Evolutionary conservation across 2,329 filamentous ascomycete genomes (phyloP).

Genomic region (Penicillium psychrosexuale): DNA sequence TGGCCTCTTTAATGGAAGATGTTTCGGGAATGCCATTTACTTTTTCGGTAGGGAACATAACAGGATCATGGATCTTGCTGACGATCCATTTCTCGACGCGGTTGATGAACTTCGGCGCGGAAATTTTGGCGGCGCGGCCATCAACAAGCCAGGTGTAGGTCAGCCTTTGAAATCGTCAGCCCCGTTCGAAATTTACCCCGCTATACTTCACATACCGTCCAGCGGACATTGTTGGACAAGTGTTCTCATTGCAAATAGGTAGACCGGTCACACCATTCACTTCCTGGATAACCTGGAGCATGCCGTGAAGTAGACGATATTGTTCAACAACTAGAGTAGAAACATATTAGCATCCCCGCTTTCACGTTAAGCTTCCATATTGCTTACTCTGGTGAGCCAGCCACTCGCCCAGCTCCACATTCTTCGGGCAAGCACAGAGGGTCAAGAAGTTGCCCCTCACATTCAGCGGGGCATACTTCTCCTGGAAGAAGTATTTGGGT

Average conservation of each 20-base stretch:
- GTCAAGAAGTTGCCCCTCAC: constrained; percentile 99
- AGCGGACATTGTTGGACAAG: constrained; percentile 90
- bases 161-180: constrained; percentile 56
- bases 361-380: background rate
- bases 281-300: constrained; percentile 84
- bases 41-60: constrained; percentile 85
- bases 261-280: constrained; percentile 71
- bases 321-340: constrained; percentile 74
- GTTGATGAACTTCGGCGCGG: constrained; percentile 89
- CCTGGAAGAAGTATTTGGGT: constrained; percentile 52
- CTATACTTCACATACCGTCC: constrained; percentile 66
- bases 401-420: constrained; percentile 93
- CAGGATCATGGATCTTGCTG: constrained; percentile 86
- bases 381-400: constrained; percentile 82
- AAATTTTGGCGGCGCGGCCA: constrained; percentile 83
- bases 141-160: constrained; percentile 96
- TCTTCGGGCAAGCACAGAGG: constrained; percentile 84
- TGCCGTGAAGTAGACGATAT: constrained; percentile 82
- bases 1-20: constrained; percentile 54
- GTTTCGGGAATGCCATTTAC: constrained; percentile 58
- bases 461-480: constrained; percentile 70
- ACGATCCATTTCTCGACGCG: constrained; percentile 97
- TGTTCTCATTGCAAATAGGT: constrained; percentile 77
- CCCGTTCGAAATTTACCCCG: constrained; percentile 9
- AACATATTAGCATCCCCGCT: constrained; percentile 9